Evolutionary conservation across 2,329 filamentous ascomycete genomes (phyloP), one percentile per base, ranked within the genome.

Genomic region (Fusarium burgessii): DNA sequence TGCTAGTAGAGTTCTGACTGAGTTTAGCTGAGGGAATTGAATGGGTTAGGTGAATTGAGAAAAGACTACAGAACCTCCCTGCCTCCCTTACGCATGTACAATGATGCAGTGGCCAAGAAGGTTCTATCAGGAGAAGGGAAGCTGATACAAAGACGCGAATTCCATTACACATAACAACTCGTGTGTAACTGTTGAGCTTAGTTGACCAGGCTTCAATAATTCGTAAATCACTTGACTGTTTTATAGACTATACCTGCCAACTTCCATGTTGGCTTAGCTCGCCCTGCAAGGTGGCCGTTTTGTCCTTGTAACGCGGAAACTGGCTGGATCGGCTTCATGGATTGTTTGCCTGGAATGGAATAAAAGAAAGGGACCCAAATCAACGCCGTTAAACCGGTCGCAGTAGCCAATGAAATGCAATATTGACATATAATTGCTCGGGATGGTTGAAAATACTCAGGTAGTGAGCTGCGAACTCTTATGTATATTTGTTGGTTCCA

Each of bases 191-290:
- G 50, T 60, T 40, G 17, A 15, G 42, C 11, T 27, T 42, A 36
- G 33, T 33, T 40, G 45, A 38, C n/a, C 43, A 50, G 43, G 46
- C n/a, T 57, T 27, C 58, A 56, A 27, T 38, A 42, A 61, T 38
- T 35, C n/a, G 38, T 32, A 42, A 42, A 56, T 50, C 58, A 55
- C 45, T 61, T 69, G 46, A 58, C 50, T 40, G 45, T 17, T 29
- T 42, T 23, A 38, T 40, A 41, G 9, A 46, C 56, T 66, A 41
- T 54, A 38, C 35, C 49, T 55, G 41, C 42, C 59, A 66, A 55
- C 74, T 73, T 76, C 72, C 74, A 64, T 43, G 70, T 74, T 75
- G 60, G 66, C 42, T 69, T 73, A 73, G 73, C 60, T 74, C 55
- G 52, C 64, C 41, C 66, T 74, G 71, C 73, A 67, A 73, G 56